Percentiles rank a stretch among this genome's conserved stretches.
Conservation (phyloP, 2,329 filamentous ascomycete genomes). For the Diaporthe caulivora region DNA sequence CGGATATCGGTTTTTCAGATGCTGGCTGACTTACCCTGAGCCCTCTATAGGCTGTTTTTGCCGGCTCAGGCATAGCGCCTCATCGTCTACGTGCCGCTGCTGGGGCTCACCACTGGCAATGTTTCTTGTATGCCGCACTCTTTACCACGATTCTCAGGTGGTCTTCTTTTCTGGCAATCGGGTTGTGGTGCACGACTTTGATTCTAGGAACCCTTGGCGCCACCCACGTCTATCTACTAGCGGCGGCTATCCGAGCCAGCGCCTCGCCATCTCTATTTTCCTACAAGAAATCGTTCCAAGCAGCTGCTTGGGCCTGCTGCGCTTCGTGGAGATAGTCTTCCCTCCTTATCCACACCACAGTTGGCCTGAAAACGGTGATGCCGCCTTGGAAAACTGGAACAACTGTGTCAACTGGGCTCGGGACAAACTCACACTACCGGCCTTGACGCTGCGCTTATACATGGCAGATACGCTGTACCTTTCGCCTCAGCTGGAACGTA, state of each 20-base stretch:
- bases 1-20: slow-evolving; percentile 26
- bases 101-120: slow-evolving; percentile 37
- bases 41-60: slow-evolving; percentile 38
- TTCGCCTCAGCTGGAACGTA: background rate
- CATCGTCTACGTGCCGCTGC: slow-evolving; percentile 39
- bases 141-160: slow-evolving; percentile 32
- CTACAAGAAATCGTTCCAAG: background rate
- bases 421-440: background rate
- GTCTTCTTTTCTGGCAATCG: slow-evolving; percentile 39
- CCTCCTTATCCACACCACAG: background rate
- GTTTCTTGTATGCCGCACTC: slow-evolving; percentile 38
- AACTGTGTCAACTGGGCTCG: background rate
- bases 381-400: background rate
- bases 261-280: background rate
- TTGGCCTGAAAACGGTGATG: background rate
- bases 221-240: background rate
- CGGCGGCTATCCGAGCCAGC: background rate
- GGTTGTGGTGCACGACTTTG: slow-evolving; percentile 34
- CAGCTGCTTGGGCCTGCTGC: background rate
- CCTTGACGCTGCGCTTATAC: background rate
- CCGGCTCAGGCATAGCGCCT: slow-evolving; percentile 32
- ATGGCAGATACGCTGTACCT: background rate
- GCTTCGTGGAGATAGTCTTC: slow-evolving; percentile 5
- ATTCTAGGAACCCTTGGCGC: background rate
- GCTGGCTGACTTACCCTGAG: slow-evolving; percentile 2